These are phyloP conservation scores for Nakataea oryzae DNA, from an alignment of 2,329 filamentous ascomycete species.

Conservation along the genomic window DNA sequence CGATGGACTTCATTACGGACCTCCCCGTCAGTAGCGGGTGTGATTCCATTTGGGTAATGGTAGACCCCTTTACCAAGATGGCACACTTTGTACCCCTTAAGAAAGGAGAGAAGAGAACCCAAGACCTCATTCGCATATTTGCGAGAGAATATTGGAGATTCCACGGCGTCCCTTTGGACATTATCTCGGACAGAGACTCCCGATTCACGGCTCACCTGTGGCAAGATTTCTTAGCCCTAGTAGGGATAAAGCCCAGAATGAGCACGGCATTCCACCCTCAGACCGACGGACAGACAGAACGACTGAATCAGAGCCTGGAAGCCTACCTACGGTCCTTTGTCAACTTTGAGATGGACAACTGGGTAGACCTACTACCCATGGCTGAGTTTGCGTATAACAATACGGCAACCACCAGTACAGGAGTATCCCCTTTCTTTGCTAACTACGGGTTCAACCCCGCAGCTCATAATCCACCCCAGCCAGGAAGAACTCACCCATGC, in stretches of 20 bases:
- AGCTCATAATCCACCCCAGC: neutral
- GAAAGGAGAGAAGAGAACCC: no score
- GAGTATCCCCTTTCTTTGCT: neutral
- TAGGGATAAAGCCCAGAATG: neutral
- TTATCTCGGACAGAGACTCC: neutral
- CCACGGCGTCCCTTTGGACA: neutral
- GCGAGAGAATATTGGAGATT: neutral
- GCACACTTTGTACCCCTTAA: no score
- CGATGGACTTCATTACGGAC: no score
- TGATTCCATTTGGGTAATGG: neutral
- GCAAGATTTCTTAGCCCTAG: neutral
- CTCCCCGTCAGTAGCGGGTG: no score
- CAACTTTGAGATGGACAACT: neutral
- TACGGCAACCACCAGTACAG: neutral
- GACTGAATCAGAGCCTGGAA: neutral
- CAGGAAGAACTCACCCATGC: neutral
- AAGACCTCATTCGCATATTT: no score
- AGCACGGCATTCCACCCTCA: neutral
- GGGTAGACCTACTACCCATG: neutral
- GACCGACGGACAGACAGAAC: neutral
- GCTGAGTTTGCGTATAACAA: neutral
- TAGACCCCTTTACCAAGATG: neutral
- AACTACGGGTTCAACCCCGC: neutral
- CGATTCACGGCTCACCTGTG: neutral
- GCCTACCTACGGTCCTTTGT: neutral